phyloP scores from a whole-genome alignment of 2,329 filamentous ascomycete species.

The Bipolaris oryzae region DNA sequence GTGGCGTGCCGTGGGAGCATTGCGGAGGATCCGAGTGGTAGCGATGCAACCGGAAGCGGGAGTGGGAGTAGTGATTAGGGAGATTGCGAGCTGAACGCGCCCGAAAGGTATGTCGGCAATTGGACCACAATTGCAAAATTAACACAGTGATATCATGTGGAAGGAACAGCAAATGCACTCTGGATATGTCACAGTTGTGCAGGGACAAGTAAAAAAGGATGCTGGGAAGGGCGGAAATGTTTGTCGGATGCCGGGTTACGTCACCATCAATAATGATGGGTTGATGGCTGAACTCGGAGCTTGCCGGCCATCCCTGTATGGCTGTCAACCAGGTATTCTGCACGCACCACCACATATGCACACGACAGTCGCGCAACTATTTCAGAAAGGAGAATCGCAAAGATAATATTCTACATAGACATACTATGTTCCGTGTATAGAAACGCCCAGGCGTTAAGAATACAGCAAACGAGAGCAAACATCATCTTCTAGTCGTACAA shows the following conservation, averaged over 20 bases:
- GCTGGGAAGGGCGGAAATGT: constrained; percentile 21
- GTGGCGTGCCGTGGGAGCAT: constrained; percentile 42
- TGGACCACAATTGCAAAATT: constrained; percentile 12
- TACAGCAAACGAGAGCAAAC: constrained; percentile 1
- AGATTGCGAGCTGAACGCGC: background rate
- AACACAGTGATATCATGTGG: constrained; percentile 3
- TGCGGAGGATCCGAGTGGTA: constrained; percentile 13
- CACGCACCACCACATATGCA: too few species aligned
- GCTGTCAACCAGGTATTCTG: background rate
- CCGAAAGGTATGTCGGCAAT: constrained; percentile 11
- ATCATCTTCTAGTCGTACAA: constrained; percentile 13
- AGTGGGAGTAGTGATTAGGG: background rate
- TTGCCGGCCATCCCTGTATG: background rate
- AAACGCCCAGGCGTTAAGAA: background rate
- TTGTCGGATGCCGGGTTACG: constrained; percentile 25
- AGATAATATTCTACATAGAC: background rate
- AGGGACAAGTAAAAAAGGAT: background rate
- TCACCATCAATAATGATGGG: constrained; percentile 14
- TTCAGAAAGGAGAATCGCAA: background rate
- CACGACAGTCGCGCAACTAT: too few species aligned
- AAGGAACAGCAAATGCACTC: constrained; percentile 2
- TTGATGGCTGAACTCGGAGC: background rate
- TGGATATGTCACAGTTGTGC: constrained; percentile 2
- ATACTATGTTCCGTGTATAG: background rate
- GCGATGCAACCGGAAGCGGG: constrained; percentile 11